These are phyloP conservation scores for Colletotrichum sp. DNA, from an alignment of 2,329 filamentous ascomycete genomes.

Conservation along the genomic window DNA sequence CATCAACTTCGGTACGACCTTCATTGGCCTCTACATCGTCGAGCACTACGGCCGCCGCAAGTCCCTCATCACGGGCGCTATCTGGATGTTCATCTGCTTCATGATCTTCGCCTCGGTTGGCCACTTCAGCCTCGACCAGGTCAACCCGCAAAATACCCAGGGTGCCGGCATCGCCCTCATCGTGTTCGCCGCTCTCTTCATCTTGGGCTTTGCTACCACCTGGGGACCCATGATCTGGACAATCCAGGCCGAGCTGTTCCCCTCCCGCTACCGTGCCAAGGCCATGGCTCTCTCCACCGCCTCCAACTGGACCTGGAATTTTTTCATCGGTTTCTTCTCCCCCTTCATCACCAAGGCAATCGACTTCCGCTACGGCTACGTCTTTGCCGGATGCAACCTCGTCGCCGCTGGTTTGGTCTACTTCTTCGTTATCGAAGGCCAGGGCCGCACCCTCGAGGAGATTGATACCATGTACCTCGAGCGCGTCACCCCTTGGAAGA, in stretches of 20 bases:
- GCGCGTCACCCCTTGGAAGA: constrained; percentile 67
- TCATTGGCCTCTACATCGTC: constrained; percentile 73
- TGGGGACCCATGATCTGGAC: constrained; percentile 54
- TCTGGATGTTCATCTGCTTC: constrained; percentile 67
- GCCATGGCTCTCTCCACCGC: constrained; percentile 66
- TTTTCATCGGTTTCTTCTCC: constrained; percentile 78
- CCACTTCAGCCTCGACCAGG: constrained; percentile 48
- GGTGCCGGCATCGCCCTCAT: constrained; percentile 64
- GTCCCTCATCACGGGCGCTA: constrained; percentile 65
- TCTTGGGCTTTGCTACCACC: constrained; percentile 65
- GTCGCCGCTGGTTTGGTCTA: constrained; percentile 70
- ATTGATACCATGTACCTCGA: constrained; percentile 81
- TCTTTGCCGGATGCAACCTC: constrained; percentile 76
- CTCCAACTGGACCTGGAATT: constrained; percentile 75
- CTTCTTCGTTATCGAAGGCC: constrained; percentile 78
- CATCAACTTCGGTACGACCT: constrained; percentile 72
- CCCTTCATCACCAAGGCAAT: constrained; percentile 78
- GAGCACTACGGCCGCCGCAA: constrained; percentile 70
- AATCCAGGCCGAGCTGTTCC: constrained; percentile 69
- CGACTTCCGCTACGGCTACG: constrained; percentile 75
- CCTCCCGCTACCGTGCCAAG: constrained; percentile 63
- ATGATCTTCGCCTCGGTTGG: constrained; percentile 60
- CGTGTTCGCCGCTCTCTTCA: constrained; percentile 67
- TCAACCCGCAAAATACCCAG: constrained; percentile 36
- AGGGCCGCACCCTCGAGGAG: constrained; percentile 77